Evolutionary conservation across 331 rosid genomes (phyloP), one percentile per base, ranked within the genome.

Genomic region (Quercus lobata): DNA sequence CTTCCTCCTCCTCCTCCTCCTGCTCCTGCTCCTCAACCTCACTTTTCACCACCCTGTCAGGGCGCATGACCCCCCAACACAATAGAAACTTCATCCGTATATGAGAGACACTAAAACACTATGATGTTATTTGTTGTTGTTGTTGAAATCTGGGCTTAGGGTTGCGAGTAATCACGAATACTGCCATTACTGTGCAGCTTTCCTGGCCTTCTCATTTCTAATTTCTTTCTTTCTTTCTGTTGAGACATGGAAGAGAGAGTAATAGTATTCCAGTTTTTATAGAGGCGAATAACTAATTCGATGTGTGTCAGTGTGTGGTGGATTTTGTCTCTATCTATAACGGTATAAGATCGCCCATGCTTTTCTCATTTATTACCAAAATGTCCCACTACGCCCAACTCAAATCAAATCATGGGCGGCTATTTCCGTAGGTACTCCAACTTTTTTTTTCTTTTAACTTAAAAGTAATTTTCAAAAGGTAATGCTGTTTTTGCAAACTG

Each of bases 1-100:
- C 84, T 10, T 17, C 83, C 30, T 69, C 69, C 53, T 76, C 54
- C 70, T 74, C 35, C 81, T 62, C 55, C 73, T 32, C 66, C 30
- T 32, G 1, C 24, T 24, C 3, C 29, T 27, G 29, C 3, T 27
- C 29, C 29, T 27, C 30, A 66, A 78, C 0, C 2, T 8, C 11
- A 41, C 46, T 8, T 41, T 41, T 41, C 46, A 41, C 46, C 46
- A 41, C 12, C 46, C 46, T 41, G 12, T 41, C 46, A 41, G 12
- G 46, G 12, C 46, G 46, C 54, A 12, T 49, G 11, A 78, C 65
- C 22, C 86, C 88, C 7, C 94, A 92, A 65, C 97, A 94, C 4
- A 90, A 52, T 3, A 91, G 88, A 22, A 89, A 86, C 12, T 87
- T 91, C 9, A 86, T 49, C 5, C 54, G 1, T 10, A 49, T 12